Evolutionary conservation across 1,284 basidiomycete genomes (phyloP), one percentile per base, ranked within the genome.

Genomic region (Hortiboletus rubellus): DNA sequence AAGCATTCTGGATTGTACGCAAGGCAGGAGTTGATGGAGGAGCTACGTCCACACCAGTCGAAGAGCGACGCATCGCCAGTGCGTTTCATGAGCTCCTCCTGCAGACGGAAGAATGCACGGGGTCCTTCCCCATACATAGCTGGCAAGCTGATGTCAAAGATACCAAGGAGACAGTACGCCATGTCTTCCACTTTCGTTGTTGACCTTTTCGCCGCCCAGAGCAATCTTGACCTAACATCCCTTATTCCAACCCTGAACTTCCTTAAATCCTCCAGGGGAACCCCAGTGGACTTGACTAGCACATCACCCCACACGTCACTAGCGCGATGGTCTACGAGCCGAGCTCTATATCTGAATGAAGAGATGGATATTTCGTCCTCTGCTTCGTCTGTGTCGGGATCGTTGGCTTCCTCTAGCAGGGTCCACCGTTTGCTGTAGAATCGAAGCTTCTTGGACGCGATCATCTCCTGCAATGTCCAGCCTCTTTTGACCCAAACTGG

Each of bases 41-140:
- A 59, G n/a, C 46, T 46, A 10, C 34, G 76, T 12, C 77, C 65
- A 33, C 63, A 64, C 70, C 67, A 69, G 47, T 72, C 69, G 31
- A 69, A 69, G 31, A 69, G 52, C 1, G 69, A 65, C 22, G 60
- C 24, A 4, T 72, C 71, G 1, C 57, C 54, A 0, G 69, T 69
- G 36, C 63, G 66, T 38, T 66, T 66, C 52, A 69, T 63, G 51
- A 69, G 57, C 34, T 69, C 69, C 22, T 70, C 66, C 50, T 72
- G 71, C 27, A 72, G 47, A 12, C 68, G 63, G 38, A 60, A 53
- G 46, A 69, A 72, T 7, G 71, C 67, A 31, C 65, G 60, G 17
- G 42, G 36, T 5, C 60, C 57, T 50, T 72, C 67, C 9, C 70
- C 68, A 15, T 69, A 72, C 38, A 61, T 42, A 2, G 46, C 50